A percentile compares a stretch with the other conserved stretches of the same genome.
Evolutionary conservation across 257 asterid genomes (phyloP).

Genomic region (Euphrasia confusa): DNA sequence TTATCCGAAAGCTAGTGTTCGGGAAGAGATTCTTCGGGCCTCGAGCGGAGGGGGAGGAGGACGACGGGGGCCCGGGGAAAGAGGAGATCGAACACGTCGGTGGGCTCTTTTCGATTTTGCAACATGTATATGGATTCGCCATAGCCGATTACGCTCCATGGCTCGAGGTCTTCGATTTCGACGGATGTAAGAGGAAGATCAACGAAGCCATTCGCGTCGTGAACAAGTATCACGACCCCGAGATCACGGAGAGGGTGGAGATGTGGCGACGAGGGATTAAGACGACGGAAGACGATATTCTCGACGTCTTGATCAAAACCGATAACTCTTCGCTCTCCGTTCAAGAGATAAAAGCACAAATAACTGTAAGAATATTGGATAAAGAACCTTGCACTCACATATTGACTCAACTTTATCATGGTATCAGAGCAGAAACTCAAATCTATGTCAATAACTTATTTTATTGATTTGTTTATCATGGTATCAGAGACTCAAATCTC

Average conservation of each 20-base stretch:
- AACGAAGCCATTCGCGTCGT: constrained; percentile 5
- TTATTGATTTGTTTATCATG: too few relatives aligned
- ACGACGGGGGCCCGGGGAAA: constrained; percentile 32
- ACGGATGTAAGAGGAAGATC: constrained; percentile 23
- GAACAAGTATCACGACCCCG: constrained; percentile 26
- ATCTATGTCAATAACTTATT: too few relatives aligned
- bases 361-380: constrained; percentile 27
- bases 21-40: constrained; percentile 26
- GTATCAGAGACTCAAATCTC: too few relatives aligned
- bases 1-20: constrained; percentile 19
- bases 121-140: background rate
- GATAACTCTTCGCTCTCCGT: constrained; percentile 21
- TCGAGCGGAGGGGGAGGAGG: constrained; percentile 13
- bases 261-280: constrained; percentile 29
- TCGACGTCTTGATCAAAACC: constrained; percentile 32
- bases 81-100: constrained; percentile 31
- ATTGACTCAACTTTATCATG: too few relatives aligned
- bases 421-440: too few relatives aligned
- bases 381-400: too few relatives aligned
- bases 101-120: constrained; percentile 21
- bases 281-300: constrained; percentile 28
- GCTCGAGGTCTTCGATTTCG: constrained; percentile 30
- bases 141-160: constrained; percentile 29
- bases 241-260: constrained; percentile 23
- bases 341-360: constrained; percentile 31